A percentile compares a stretch with the other conserved stretches of the same genome.
Evolutionary conservation across 176 grass and related monocot genomes (phyloP).

Genomic region (Cenchrus americanus): DNA sequence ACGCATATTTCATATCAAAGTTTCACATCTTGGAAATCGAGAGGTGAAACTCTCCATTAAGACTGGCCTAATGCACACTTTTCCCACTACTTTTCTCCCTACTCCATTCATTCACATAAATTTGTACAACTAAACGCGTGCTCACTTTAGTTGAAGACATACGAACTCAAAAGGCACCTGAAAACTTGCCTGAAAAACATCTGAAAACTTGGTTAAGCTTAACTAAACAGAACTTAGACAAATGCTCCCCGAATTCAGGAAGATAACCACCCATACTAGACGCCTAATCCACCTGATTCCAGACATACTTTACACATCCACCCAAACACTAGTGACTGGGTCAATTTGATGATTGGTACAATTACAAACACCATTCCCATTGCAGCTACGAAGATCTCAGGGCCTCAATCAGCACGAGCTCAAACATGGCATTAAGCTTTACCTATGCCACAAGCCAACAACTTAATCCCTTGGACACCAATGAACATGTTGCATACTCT

Average conservation of each 20-base stretch:
- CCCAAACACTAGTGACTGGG: background rate
- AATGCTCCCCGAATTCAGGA: background rate
- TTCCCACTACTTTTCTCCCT: too few species aligned
- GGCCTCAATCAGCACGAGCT: background rate
- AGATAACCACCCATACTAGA: background rate
- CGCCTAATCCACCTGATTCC: background rate
- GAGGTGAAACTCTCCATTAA: too few species aligned
- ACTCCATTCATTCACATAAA: too few species aligned
- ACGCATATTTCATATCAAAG: too few species aligned
- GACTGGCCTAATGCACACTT: too few species aligned
- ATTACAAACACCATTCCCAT: background rate
- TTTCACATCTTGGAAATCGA: too few species aligned
- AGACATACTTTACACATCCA: conserved; percentile 9
- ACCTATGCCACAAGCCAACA: background rate
- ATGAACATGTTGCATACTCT: background rate
- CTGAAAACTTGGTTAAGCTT: background rate
- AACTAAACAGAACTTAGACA: background rate
- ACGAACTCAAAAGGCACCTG: too few species aligned
- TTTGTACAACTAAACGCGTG: too few species aligned
- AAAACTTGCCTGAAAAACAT: too few species aligned
- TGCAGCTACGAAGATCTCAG: background rate
- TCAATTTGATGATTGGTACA: background rate
- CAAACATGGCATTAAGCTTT: background rate
- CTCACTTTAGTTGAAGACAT: too few species aligned
- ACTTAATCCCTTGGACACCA: background rate